phyloP scores from a whole-genome alignment of 352 stramenopile genomes.

The Phytophthora agathidicida region DNA sequence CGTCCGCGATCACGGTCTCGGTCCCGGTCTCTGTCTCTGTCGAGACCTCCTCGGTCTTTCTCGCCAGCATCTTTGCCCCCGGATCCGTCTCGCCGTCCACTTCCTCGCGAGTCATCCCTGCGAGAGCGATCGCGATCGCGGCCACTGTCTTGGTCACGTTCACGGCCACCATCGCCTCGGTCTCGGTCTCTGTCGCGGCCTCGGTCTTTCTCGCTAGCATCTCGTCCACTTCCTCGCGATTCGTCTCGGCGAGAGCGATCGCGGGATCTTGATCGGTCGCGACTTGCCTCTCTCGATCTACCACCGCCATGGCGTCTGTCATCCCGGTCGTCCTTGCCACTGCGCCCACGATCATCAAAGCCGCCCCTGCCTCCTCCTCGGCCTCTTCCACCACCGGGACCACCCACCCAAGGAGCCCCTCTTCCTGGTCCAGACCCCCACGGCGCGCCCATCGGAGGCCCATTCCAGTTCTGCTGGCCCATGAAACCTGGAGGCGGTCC shows the following conservation, averaged over 20 bases:
- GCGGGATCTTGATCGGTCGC: constrained; percentile 64
- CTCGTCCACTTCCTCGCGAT: constrained; percentile 21
- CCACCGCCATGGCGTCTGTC: constrained; percentile 28
- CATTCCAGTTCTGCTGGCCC: constrained; percentile 51
- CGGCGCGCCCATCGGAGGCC: constrained; percentile 46
- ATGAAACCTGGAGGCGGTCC: constrained; percentile 56
- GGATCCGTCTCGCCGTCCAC: constrained; percentile 5
- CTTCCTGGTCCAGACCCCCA: constrained; percentile 50
- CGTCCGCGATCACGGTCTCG: constrained; percentile 14
- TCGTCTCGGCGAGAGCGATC: constrained; percentile 46
- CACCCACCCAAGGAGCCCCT: constrained; percentile 64
- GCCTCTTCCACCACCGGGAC: constrained; percentile 39
- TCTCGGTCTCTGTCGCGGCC: constrained; percentile 21
- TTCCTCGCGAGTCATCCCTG: constrained; percentile 2
- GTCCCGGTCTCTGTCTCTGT: background rate
- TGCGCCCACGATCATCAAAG: constrained; percentile 53
- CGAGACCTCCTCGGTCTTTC: constrained; percentile 10
- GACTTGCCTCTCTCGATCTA: constrained; percentile 48
- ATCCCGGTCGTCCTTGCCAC: constrained; percentile 39
- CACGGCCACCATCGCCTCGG: constrained; percentile 27
- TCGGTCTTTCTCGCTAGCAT: constrained; percentile 29
- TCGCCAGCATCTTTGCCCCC: constrained; percentile 6
- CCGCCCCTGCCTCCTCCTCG: constrained; percentile 40
- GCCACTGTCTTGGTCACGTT: constrained; percentile 4
- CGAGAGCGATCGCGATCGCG: constrained; percentile 32